Conservation (phyloP, 106 monocot species). For the Agapanthus africanus region DNA sequence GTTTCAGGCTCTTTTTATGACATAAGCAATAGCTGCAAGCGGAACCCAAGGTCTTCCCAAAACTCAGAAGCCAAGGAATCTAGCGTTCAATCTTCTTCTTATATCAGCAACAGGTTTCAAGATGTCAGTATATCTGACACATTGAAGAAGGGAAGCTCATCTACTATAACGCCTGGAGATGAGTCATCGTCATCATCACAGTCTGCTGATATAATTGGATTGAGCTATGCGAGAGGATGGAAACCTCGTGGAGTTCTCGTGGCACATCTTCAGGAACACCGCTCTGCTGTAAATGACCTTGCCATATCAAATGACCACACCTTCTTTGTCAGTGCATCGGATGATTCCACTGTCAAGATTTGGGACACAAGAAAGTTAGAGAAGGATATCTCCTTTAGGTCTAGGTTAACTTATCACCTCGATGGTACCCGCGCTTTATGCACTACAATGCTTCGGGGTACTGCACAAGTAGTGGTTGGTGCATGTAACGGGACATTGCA, state of each 20-base stretch:
- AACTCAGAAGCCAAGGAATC: slow-evolving; percentile 28
- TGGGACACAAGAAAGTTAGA: slow-evolving; percentile 97
- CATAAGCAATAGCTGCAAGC: slow-evolving; percentile 37
- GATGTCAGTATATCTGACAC: slow-evolving; percentile 56
- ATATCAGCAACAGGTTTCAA: slow-evolving; percentile 51
- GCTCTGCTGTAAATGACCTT: slow-evolving; percentile 80
- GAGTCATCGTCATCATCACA: slow-evolving; percentile 37
- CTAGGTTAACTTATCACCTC: slow-evolving; percentile 82
- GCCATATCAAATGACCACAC: slow-evolving; percentile 73
- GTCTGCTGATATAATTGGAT: slow-evolving; percentile 42
- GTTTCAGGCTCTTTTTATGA: slow-evolving; percentile 72
- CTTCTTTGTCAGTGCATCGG: slow-evolving; percentile 84
- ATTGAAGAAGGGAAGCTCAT: slow-evolving; percentile 45
- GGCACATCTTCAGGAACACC: slow-evolving; percentile 93
- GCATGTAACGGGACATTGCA: slow-evolving; percentile 69
- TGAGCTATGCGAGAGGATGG: slow-evolving; percentile 64
- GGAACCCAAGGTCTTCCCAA: slow-evolving; percentile 17
- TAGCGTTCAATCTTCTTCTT: slow-evolving; percentile 45
- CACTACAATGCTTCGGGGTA: slow-evolving; percentile 64
- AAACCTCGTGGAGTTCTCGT: slow-evolving; percentile 84
- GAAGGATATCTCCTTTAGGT: slow-evolving; percentile 88
- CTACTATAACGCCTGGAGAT: slow-evolving; percentile 48
- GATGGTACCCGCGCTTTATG: slow-evolving; percentile 64
- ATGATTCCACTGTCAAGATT: slow-evolving; percentile 88
- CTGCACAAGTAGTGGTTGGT: slow-evolving; percentile 71